Conservation (phyloP, 371 early-diverging fungal species). For the Syncephalastrum monosporum region DNA sequence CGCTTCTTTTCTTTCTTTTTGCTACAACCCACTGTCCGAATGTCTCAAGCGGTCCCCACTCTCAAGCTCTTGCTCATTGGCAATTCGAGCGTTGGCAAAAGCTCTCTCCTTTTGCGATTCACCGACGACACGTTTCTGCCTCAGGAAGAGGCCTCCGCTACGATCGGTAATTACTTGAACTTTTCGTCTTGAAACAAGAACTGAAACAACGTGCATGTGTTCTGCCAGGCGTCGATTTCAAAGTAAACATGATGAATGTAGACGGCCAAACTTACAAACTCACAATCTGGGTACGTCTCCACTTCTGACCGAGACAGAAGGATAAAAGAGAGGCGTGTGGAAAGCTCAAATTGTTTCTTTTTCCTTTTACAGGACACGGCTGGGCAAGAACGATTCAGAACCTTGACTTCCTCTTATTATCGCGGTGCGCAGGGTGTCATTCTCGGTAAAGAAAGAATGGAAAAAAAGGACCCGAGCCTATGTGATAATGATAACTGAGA, state of each 20-base stretch:
- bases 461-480: too few species aligned
- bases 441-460: slow-evolving; percentile 49
- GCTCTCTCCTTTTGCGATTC: slow-evolving; percentile 93
- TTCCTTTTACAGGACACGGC: slow-evolving; percentile 93
- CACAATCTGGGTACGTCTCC: slow-evolving; percentile 87
- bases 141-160: slow-evolving; percentile 90
- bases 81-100: slow-evolving; percentile 99
- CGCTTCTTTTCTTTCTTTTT: slow-evolving; percentile 6
- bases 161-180: slow-evolving; percentile 68
- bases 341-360: too few species aligned
- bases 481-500: too few species aligned
- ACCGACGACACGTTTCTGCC: slow-evolving; percentile 95
- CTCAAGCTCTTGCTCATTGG: slow-evolving; percentile 98
- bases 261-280: slow-evolving; percentile 94
- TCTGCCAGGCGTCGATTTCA: slow-evolving; percentile 95
- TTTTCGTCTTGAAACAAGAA: neutral
- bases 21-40: neutral
- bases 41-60: slow-evolving; percentile 47
- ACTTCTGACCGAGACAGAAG: too few species aligned
- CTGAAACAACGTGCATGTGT: neutral
- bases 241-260: slow-evolving; percentile 91
- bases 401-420: slow-evolving; percentile 98
- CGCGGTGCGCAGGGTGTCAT: slow-evolving; percentile 99
- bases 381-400: slow-evolving; percentile 99
- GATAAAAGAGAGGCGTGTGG: too few species aligned